Conservation (phyloP, 768 basidiomycete genomes). For the Boletus huronensis region DNA sequence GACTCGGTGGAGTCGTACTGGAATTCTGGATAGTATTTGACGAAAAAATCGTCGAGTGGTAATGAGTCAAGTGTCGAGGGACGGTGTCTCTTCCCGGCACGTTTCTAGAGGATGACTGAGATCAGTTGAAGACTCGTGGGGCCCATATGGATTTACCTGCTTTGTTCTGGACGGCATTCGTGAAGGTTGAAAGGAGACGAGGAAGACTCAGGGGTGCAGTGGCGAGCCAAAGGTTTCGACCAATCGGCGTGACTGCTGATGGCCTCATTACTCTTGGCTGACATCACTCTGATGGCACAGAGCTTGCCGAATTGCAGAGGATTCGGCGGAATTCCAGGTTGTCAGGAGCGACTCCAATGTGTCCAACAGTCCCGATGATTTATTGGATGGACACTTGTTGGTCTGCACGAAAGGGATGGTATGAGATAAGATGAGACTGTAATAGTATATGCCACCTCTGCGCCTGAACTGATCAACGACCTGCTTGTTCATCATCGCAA, state of each 20-base stretch:
- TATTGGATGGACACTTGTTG: not conserved
- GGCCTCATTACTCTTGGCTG: not conserved
- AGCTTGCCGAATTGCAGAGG: no score
- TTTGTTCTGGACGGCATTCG: not conserved
- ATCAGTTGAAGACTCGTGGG: not conserved
- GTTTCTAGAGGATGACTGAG: not conserved
- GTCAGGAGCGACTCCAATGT: no score
- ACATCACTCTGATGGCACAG: not conserved
- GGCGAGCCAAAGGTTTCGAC: not conserved
- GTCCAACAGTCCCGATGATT: no score
- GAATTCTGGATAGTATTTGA: not conserved
- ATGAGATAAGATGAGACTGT: not conserved
- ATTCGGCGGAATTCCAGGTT: no score
- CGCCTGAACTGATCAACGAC: no score
- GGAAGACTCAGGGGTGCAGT: not conserved
- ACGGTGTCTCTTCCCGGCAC: not conserved
- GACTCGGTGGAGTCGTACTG: conserved; percentile 7
- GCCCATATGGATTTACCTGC: not conserved
- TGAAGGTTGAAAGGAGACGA: not conserved
- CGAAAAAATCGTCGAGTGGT: conserved; percentile 5
- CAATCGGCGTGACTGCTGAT: not conserved
- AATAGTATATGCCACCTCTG: no score
- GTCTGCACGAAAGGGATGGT: not conserved
- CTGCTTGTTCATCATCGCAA: no score
- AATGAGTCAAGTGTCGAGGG: not conserved